Conservation (phyloP, 257 asterid genomes). For the Cruciata laevipes region DNA sequence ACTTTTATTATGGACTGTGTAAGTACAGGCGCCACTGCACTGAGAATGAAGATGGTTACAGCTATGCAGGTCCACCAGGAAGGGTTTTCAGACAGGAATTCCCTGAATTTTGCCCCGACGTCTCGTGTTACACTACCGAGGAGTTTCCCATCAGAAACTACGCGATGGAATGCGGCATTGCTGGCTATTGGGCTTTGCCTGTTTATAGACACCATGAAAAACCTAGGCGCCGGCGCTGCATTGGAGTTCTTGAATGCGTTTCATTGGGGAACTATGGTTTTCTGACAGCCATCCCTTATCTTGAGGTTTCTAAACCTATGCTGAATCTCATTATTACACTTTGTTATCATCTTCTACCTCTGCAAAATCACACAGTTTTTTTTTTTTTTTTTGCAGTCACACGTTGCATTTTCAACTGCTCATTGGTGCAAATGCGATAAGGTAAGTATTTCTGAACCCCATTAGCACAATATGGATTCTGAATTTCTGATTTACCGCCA, state of each 20-base stretch:
- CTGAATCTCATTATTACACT: neutral
- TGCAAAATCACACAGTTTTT: too few species aligned
- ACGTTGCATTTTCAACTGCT: too few species aligned
- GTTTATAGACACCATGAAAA: neutral
- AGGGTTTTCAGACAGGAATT: neutral
- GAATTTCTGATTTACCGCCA: too few species aligned
- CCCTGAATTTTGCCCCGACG: conserved; percentile 1
- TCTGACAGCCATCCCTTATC: too few species aligned
- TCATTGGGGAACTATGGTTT: neutral
- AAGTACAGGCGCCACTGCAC: neutral
- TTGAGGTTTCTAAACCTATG: neutral
- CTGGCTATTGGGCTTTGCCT: neutral
- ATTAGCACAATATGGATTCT: too few species aligned
- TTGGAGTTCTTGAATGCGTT: neutral
- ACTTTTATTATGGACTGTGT: neutral
- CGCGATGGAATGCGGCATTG: neutral
- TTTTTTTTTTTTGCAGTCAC: too few species aligned
- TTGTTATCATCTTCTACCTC: too few species aligned
- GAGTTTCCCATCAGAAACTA: neutral
- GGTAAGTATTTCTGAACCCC: too few species aligned
- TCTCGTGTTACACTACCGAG: neutral
- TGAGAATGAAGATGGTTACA: neutral
- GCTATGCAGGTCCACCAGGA: neutral
- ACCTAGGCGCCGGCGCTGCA: neutral
- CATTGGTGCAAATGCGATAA: too few species aligned